Evolutionary conservation across 1,284 basidiomycete species (phyloP), one percentile per base, ranked within the genome.

Genomic region (Athelia psychrophila): DNA sequence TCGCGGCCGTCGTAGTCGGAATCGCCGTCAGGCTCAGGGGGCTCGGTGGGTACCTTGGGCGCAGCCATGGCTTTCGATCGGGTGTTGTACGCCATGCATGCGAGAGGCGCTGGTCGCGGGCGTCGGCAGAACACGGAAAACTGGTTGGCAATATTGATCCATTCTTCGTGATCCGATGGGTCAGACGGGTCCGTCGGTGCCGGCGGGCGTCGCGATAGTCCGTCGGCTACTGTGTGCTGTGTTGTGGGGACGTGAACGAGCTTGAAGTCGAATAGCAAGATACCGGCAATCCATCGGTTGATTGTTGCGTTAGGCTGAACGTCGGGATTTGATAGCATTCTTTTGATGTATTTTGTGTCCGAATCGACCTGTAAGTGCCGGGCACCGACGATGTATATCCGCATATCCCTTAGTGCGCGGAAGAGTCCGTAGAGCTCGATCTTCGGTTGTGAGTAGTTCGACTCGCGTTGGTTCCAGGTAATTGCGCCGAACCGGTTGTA

Each of bases 261-360:
- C 0, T 57, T 53, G 49, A 76, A 75, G 15, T 64, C 53, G 48
- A 74, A 76, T 0, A 62, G 61, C 0, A 73, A 48, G 0, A 78
- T 76, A 0, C 60, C 59, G 0, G 62, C 57, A 5, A 78, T 74
- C 72, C 76, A 78, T 0, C 62, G 45, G 44, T 76, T 77, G 2
- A 76, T 71, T 1, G 63, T 60, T 0, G 63, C 61, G 8, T 60
- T 69, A 0, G 70, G 73, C 0, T 63, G 56, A 0, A 73, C 57
- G 40, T 75, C 70, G 0, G 74, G 75, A 18, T 75, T 70, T 36
- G 70, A 65, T 2, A 78, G 57, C 75, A 77, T 77, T 0, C 71
- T 73, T 30, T 71, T 66, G 38, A 78, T 69, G 50, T 73, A 76
- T 8, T 60, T 56, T 0, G 71, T 70, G 49, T 76, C 73, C 0